Evolutionary conservation across 169 alveolate species (phyloP), one percentile per base, ranked within the genome.

Genomic region (Plasmodium knowlesi): DNA sequence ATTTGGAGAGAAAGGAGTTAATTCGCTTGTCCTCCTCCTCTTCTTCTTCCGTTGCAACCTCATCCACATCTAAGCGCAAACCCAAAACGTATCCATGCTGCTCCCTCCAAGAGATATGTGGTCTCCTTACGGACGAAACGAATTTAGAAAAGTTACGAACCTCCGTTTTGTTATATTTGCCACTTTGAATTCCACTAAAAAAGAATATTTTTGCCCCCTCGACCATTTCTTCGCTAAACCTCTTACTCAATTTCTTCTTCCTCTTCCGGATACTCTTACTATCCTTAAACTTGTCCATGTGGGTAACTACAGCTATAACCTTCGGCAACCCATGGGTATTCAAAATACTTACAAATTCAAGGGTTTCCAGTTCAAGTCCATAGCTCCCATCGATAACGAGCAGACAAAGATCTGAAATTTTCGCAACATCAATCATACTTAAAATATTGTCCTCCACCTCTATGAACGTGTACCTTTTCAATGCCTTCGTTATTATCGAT

Each of bases 301-400:
- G 99, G 1, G 99, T 99, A 46, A 99, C 97, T 28, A 99, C 99
- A 8, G 99, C 99, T 95, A 98, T 93, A 1, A 98, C 98, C 53
- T 98, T 96, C 1, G 99, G 99, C 93, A 98, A 96, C 1, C 99
- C 99, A 92, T 97, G 99, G 8, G 96, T 96, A 82, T 98, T 99
- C 95, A 99, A 85, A 22, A 99, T 95, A 93, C 99, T 98, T 88
- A 99, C 92, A 96, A 98, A 99, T 97, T 99, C 99, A 85, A 99
- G 98, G 9, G 99, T 99, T 95, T 99, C 99, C 99, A 99, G 98
- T 96, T 99, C 99, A 94, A 99, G 98, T 88, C 99, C 98, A 85
- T 96, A 97, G 82, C 97, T 93, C 0, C 99, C 99, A 95, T 99
- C 99, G 34, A 99, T 98, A 82, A 99, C 96, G 50, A 98, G 93